Percentiles rank a stretch among this genome's conserved stretches.
These are phyloP conservation scores for Fusarium robinianum DNA, from an alignment of 2,329 filamentous ascomycete species.

Conservation along the genomic window DNA sequence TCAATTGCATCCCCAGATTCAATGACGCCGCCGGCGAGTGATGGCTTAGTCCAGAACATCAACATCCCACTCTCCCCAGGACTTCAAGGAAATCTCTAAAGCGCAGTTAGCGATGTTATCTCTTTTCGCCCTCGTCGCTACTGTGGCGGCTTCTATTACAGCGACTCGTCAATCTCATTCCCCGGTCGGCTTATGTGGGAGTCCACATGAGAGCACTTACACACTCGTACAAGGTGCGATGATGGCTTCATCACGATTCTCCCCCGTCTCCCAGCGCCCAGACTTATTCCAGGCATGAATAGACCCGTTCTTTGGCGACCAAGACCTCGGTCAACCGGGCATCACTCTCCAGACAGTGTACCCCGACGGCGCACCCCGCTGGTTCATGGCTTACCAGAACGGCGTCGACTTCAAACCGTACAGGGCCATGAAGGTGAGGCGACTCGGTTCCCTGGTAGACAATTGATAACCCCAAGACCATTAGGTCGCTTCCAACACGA, in stretches of 20 bases:
- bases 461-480: too few relatives aligned
- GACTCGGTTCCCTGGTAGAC: too few relatives aligned
- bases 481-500: conserved; percentile 21
- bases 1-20: too few relatives aligned
- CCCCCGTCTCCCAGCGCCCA: background rate
- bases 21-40: too few relatives aligned
- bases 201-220: conserved; percentile 12
- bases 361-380: conserved; percentile 8
- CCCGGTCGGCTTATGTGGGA: conserved; percentile 3
- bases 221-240: conserved; percentile 19
- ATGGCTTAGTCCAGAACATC: too few relatives aligned
- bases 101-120: too few relatives aligned
- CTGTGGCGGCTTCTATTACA: background rate
- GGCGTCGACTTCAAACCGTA: conserved; percentile 28
- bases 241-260: background rate
- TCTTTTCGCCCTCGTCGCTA: background rate
- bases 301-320: conserved; percentile 27
- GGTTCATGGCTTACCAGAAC: conserved; percentile 32
- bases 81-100: too few relatives aligned
- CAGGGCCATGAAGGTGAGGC: conserved; percentile 21
- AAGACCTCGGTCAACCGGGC: conserved; percentile 22
- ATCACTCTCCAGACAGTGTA: conserved; percentile 12
- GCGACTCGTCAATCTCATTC: background rate
- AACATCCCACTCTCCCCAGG: too few relatives aligned
- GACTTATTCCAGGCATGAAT: background rate